phyloP scores from a whole-genome alignment of 768 basidiomycete genomes.

The Strobilomyces echinocephalus region DNA sequence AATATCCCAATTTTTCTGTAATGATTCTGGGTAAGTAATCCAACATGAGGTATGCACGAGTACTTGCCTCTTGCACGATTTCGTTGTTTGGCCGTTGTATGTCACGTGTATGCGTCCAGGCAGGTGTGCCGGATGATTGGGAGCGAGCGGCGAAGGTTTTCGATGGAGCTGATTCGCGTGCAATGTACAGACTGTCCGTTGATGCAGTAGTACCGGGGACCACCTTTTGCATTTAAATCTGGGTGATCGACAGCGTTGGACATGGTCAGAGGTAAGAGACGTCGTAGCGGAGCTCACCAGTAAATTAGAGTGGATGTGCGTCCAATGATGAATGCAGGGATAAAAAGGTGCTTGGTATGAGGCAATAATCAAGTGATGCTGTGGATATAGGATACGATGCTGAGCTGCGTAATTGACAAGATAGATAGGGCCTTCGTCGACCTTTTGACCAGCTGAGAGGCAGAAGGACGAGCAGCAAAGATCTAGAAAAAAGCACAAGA shows the following conservation, averaged over 20 bases:
- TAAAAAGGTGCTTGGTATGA: constrained; percentile 44
- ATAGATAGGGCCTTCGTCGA: constrained; percentile 36
- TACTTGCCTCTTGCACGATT: constrained; percentile 43
- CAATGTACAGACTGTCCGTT: constrained; percentile 31
- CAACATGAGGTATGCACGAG: constrained; percentile 24
- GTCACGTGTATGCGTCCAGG: constrained; percentile 50
- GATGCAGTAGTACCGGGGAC: constrained; percentile 52
- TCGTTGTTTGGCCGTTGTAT: constrained; percentile 30
- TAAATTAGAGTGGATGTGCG: constrained; percentile 42
- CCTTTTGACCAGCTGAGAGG: constrained; percentile 34
- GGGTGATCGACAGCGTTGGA: constrained; percentile 26
- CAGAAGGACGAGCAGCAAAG: constrained; percentile 36
- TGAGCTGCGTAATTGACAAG: constrained; percentile 36
- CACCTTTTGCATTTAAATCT: constrained; percentile 68
- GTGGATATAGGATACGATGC: constrained; percentile 39
- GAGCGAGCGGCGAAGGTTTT: constrained; percentile 28
- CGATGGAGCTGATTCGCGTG: constrained; percentile 34
- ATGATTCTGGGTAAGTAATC: constrained; percentile 14
- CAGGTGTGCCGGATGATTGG: constrained; percentile 33
- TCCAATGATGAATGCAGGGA: constrained; percentile 43
- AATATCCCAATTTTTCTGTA: constrained; percentile 45
- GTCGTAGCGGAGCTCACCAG: constrained; percentile 33
- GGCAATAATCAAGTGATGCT: constrained; percentile 46
- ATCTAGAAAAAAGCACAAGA: constrained; percentile 39
- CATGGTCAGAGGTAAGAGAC: constrained; percentile 7